Conservation (phyloP, 2,329 filamentous ascomycete genomes). For the Fusarium mundagurra region DNA sequence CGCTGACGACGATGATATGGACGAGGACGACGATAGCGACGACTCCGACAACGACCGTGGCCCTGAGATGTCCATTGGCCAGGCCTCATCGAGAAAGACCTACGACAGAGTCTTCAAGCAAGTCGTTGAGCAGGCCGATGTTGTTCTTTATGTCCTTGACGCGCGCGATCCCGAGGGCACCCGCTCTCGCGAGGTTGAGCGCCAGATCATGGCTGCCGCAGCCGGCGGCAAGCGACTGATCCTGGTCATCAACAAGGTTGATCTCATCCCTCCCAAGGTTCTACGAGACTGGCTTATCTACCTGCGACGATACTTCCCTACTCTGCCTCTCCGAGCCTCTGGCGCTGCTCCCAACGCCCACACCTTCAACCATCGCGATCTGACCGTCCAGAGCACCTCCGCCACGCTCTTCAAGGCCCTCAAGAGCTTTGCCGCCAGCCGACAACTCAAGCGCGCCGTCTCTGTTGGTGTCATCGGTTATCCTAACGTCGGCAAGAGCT, state of each 20-base stretch:
- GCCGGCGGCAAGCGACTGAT: conserved; percentile 87
- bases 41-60: conserved; percentile 65
- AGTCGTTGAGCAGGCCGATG: conserved; percentile 88
- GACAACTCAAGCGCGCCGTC: conserved; percentile 87
- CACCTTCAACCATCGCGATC: conserved; percentile 90
- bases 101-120: conserved; percentile 98
- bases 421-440: conserved; percentile 85
- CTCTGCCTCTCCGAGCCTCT: conserved; percentile 86
- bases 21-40: conserved; percentile 55
- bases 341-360: conserved; percentile 85
- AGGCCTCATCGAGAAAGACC: conserved; percentile 78
- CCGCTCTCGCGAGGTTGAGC: conserved; percentile 88
- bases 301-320: conserved; percentile 89
- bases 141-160: conserved; percentile 92
- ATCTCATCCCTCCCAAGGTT: conserved; percentile 83
- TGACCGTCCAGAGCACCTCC: conserved; percentile 87
- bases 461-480: conserved; percentile 95
- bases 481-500: conserved; percentile 96
- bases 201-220: conserved; percentile 88
- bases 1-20: conserved; percentile 68
- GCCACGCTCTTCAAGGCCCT: conserved; percentile 86
- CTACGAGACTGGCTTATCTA: conserved; percentile 87
- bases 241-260: conserved; percentile 94
- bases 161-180: conserved; percentile 92
- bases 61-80: conserved; percentile 60